Percentiles rank a stretch among this genome's conserved stretches.
Conservation (phyloP, 352 stramenopile species). For the Pythium brassicae region DNA sequence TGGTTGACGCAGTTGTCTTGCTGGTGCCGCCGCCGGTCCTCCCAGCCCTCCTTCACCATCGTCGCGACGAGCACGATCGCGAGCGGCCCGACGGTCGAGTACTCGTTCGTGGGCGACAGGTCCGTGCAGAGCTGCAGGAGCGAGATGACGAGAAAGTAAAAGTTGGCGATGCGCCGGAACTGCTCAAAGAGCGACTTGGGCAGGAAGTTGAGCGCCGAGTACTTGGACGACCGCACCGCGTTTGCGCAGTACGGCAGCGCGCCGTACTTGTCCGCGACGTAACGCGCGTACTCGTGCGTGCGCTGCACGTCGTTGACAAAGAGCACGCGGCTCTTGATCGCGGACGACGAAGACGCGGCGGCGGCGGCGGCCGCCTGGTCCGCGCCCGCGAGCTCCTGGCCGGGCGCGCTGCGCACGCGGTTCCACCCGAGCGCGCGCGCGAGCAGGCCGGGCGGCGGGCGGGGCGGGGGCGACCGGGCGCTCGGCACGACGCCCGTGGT, state of each 20-base stretch:
- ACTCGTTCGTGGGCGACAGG: constrained; percentile 84
- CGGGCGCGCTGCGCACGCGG: constrained; percentile 21
- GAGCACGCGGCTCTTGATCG: constrained; percentile 58
- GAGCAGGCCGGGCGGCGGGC: background rate
- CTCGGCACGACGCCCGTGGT: constrained; percentile 6
- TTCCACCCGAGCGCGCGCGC: constrained; percentile 23
- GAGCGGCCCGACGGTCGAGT: constrained; percentile 81
- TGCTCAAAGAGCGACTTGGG: constrained; percentile 94
- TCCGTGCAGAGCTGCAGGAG: constrained; percentile 91
- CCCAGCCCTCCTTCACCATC: constrained; percentile 83
- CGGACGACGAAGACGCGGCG: constrained; percentile 8
- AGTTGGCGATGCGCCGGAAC: constrained; percentile 94
- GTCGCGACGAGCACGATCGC: constrained; percentile 75
- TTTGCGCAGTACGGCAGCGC: constrained; percentile 46
- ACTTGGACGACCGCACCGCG: constrained; percentile 89
- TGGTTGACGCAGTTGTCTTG: constrained; percentile 78
- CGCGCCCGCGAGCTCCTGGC: constrained; percentile 16
- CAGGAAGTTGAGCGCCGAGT: constrained; percentile 93
- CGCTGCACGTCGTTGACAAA: constrained; percentile 66
- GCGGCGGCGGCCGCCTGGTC: background rate
- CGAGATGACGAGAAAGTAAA: constrained; percentile 96
- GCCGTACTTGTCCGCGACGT: constrained; percentile 40
- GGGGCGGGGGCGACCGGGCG: background rate
- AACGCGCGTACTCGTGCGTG: constrained; percentile 56
- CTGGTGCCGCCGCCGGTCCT: constrained; percentile 69